Evolutionary conservation across 176 grass and related monocot species (phyloP).

Genomic region (Dendrocalamus sinicus): DNA sequence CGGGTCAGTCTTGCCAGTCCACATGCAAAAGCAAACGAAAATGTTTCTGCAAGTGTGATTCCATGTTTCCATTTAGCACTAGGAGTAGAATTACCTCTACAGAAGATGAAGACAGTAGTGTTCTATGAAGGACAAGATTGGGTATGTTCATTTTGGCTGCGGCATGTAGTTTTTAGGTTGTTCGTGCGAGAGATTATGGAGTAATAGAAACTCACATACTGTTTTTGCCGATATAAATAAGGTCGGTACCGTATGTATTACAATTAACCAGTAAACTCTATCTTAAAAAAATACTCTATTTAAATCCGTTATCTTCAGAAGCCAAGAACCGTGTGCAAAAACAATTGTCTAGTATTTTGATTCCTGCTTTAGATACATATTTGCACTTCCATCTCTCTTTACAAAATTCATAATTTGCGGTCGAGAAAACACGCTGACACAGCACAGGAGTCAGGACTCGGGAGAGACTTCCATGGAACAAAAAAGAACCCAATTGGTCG

Average conservation of each 20-base stretch:
- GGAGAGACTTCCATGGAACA: slow-evolving; percentile 29
- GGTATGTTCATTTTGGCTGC: no score
- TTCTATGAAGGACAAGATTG: slow-evolving; percentile 9
- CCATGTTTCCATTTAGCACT: slow-evolving; percentile 1
- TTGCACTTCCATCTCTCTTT: slow-evolving; percentile 31
- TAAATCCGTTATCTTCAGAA: background rate
- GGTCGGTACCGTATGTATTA: no score
- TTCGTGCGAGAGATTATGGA: no score
- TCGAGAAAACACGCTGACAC: slow-evolving; percentile 21
- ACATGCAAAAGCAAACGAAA: slow-evolving; percentile 41
- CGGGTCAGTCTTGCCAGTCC: slow-evolving; percentile 27
- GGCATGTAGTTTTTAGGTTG: no score
- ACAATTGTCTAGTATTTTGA: background rate
- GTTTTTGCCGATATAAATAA: no score
- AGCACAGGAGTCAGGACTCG: background rate
- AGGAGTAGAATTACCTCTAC: background rate
- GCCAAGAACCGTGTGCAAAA: background rate
- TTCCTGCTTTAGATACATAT: background rate
- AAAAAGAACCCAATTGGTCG: background rate
- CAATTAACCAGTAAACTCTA: no score
- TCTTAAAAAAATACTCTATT: no score
- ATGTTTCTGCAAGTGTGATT: slow-evolving; percentile 26
- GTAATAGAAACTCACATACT: no score
- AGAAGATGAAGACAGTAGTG: background rate
- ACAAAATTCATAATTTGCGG: slow-evolving; percentile 27